phyloP scores from a whole-genome alignment of 352 stramenopile genomes.

The Thalassiosira hispida region DNA sequence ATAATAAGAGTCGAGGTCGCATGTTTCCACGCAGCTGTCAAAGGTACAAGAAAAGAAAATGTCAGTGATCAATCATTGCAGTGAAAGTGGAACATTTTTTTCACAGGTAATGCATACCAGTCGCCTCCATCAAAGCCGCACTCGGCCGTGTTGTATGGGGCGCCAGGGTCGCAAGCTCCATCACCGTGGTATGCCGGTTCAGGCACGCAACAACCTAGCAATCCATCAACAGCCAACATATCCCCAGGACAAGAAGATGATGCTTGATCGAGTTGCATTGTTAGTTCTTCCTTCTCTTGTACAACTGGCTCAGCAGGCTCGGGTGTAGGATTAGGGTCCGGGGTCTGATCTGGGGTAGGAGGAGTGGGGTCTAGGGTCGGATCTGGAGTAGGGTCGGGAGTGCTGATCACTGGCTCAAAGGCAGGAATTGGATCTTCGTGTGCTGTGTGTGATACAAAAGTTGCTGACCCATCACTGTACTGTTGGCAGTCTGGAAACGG shows the following conservation, averaged over 20 bases:
- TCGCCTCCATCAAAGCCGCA: slow-evolving; percentile 52
- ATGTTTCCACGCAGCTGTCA: slow-evolving; percentile 46
- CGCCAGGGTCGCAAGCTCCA: slow-evolving; percentile 49
- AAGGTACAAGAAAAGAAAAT: no score
- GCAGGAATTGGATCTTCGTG: background rate
- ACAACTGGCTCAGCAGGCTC: background rate
- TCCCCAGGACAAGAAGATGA: slow-evolving; percentile 18
- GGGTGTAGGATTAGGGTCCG: background rate
- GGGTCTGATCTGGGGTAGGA: background rate
- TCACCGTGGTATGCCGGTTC: slow-evolving; percentile 57
- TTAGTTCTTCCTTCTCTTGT: background rate
- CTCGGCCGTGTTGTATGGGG: slow-evolving; percentile 40
- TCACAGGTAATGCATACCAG: no score
- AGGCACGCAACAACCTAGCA: slow-evolving; percentile 45
- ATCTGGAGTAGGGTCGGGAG: background rate
- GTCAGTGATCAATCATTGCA: no score
- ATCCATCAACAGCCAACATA: slow-evolving; percentile 24
- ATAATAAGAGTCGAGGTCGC: slow-evolving; percentile 32
- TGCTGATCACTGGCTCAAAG: no score
- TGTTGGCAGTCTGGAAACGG: slow-evolving; percentile 31
- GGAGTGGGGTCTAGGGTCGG: background rate
- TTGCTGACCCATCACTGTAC: slow-evolving; percentile 32
- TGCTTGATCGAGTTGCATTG: background rate
- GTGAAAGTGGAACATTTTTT: no score
- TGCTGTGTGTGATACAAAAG: slow-evolving; percentile 5